A percentile compares a stretch with the other conserved stretches of the same genome.
Evolutionary conservation across 2,329 filamentous ascomycete species (phyloP).

Genomic region (Monilinia fructicola): DNA sequence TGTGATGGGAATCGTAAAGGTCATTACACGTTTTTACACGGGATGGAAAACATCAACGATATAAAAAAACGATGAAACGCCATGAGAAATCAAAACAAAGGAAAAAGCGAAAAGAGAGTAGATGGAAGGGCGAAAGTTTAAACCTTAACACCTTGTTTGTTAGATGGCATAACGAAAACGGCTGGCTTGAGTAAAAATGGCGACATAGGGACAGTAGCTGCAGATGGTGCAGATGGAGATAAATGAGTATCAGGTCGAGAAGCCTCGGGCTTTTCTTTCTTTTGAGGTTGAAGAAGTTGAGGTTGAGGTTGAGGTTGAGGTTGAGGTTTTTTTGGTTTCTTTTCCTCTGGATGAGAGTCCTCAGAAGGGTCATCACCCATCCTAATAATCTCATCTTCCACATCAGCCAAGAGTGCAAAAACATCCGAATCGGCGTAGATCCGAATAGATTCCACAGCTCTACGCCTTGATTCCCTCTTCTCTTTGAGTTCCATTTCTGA

Average conservation of each 20-base stretch:
- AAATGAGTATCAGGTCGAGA: not conserved
- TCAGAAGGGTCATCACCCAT: constrained; percentile 37
- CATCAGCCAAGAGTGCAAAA: constrained; percentile 64
- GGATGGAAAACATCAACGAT: not conserved
- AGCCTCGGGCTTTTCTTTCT: not conserved
- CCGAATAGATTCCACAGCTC: constrained; percentile 62
- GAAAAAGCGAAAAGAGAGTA: not conserved
- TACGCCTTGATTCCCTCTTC: constrained; percentile 31
- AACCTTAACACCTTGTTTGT: constrained; percentile 14
- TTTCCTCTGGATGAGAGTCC: not conserved
- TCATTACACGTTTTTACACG: constrained; percentile 8
- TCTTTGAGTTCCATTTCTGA: constrained; percentile 16
- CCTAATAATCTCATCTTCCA: constrained; percentile 59
- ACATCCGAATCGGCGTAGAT: constrained; percentile 68
- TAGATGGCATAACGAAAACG: constrained; percentile 20
- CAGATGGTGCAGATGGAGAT: not conserved
- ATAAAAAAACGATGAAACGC: not conserved
- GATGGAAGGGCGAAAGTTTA: not conserved
- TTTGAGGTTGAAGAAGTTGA: not conserved
- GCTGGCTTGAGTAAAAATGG: constrained; percentile 16
- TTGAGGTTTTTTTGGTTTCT: not conserved
- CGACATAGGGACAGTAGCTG: not conserved
- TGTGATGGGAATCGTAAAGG: constrained; percentile 4
- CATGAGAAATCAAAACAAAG: not conserved
- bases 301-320: not conserved